These are phyloP conservation scores for Xylaria bambusicola DNA, from an alignment of 495 filamentous ascomycete genomes.

Conservation along the genomic window DNA sequence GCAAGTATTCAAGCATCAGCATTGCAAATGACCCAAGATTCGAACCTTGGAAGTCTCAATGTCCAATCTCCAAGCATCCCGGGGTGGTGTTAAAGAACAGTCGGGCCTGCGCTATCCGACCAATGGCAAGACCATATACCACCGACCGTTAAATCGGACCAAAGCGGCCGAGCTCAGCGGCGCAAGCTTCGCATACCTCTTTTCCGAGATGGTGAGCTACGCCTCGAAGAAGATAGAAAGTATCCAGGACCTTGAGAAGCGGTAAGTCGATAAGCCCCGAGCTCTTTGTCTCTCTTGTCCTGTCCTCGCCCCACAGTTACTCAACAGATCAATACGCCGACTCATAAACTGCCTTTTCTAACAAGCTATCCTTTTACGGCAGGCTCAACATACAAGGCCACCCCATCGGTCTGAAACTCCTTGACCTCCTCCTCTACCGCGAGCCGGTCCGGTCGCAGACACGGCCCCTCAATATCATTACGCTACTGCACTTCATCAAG, in stretches of 20 bases:
- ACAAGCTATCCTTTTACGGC: too few species aligned
- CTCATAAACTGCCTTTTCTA: too few species aligned
- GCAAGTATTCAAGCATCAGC: background rate
- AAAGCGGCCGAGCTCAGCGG: slow-evolving; percentile 85
- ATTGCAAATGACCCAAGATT: background rate
- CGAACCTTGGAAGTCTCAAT: slow-evolving; percentile 22
- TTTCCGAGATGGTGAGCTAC: slow-evolving; percentile 95
- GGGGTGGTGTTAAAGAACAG: slow-evolving; percentile 40
- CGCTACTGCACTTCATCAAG: slow-evolving; percentile 92
- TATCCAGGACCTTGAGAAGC: slow-evolving; percentile 89
- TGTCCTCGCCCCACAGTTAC: background rate
- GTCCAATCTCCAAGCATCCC: slow-evolving; percentile 41
- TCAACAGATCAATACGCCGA: too few species aligned
- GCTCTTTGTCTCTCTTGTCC: background rate
- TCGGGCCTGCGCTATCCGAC: slow-evolving; percentile 89
- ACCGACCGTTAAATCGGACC: slow-evolving; percentile 87
- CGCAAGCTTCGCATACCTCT: slow-evolving; percentile 92
- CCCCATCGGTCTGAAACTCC: slow-evolving; percentile 88
- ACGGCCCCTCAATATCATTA: slow-evolving; percentile 83
- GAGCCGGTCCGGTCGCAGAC: slow-evolving; percentile 65
- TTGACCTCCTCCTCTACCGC: slow-evolving; percentile 90
- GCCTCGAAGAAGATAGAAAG: slow-evolving; percentile 87
- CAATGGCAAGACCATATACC: slow-evolving; percentile 96
- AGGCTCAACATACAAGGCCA: slow-evolving; percentile 95
- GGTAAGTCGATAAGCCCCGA: slow-evolving; percentile 51